These are phyloP conservation scores for Raddia distichophylla DNA, from an alignment of 176 grass and related monocot species.

Conservation along the genomic window DNA sequence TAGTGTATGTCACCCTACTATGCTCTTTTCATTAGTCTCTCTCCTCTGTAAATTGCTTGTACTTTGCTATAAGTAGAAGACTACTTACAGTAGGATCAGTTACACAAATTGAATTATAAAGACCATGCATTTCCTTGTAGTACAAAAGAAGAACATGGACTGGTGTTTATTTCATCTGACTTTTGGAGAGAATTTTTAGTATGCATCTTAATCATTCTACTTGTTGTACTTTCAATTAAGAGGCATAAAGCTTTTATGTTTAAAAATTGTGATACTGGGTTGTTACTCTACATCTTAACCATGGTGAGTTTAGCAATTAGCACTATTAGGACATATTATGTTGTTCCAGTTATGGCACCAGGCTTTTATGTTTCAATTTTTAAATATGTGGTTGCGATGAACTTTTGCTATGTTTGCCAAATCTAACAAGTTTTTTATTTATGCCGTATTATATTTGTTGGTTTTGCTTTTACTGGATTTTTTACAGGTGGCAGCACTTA, in stretches of 20 bases:
- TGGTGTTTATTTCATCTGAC: neutral
- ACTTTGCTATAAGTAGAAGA: constrained; percentile 2
- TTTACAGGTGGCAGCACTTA: constrained; percentile 86
- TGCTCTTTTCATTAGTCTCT: constrained; percentile 18
- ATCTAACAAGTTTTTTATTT: neutral
- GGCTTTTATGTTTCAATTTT: constrained; percentile 37
- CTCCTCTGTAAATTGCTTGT: constrained; percentile 24
- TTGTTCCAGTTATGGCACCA: neutral
- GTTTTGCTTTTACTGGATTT: constrained; percentile 39
- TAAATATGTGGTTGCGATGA: neutral
- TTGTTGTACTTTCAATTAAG: too few relatives aligned
- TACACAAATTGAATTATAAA: constrained; percentile 25
- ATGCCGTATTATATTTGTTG: constrained; percentile 26
- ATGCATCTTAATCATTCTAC: neutral
- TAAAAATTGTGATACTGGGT: neutral
- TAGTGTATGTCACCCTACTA: constrained; percentile 62
- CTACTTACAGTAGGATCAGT: constrained; percentile 12
- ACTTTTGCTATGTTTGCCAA: constrained; percentile 23
- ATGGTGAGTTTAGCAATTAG: neutral
- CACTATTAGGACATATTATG: too few relatives aligned
- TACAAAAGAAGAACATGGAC: constrained; percentile 2
- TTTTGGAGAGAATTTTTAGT: neutral
- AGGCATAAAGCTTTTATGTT: too few relatives aligned
- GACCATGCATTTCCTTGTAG: constrained; percentile 5
- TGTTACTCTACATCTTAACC: neutral